phyloP scores from a whole-genome alignment of 306 rosid genomes.

The Fragaria ananassa region DNA sequence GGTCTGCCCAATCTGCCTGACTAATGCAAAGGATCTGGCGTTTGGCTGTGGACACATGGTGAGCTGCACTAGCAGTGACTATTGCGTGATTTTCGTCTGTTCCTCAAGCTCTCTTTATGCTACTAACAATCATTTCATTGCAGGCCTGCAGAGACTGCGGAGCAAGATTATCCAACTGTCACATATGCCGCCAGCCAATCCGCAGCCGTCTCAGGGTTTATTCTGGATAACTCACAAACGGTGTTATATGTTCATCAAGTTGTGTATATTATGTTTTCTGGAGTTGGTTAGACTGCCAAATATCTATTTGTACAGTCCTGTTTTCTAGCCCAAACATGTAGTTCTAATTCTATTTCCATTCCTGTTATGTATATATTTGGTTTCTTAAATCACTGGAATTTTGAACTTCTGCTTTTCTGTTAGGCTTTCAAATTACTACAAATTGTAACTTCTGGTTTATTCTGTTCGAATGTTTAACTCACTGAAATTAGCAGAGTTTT shows the following conservation, averaged over 20 bases:
- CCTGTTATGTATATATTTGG: background rate
- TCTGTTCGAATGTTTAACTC: background rate
- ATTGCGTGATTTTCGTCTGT: background rate
- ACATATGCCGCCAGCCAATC: constrained; percentile 74
- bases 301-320: constrained; percentile 1
- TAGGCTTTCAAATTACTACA: too few species aligned
- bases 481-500: background rate
- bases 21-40: constrained; percentile 68
- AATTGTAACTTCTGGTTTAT: background rate
- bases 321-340: background rate
- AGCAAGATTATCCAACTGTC: constrained; percentile 56
- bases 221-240: constrained; percentile 41
- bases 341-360: background rate
- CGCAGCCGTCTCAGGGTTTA: constrained; percentile 67
- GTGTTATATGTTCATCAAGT: background rate
- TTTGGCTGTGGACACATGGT: constrained; percentile 93
- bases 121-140: constrained; percentile 15
- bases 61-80: constrained; percentile 28
- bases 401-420: background rate
- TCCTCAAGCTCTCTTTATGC: background rate
- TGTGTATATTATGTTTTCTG: background rate
- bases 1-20: constrained; percentile 82
- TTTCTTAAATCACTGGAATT: background rate
- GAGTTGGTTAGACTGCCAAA: background rate
- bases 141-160: constrained; percentile 88